phyloP scores from a whole-genome alignment of 2,329 filamentous ascomycete species.

The Cladophialophora immunda region DNA sequence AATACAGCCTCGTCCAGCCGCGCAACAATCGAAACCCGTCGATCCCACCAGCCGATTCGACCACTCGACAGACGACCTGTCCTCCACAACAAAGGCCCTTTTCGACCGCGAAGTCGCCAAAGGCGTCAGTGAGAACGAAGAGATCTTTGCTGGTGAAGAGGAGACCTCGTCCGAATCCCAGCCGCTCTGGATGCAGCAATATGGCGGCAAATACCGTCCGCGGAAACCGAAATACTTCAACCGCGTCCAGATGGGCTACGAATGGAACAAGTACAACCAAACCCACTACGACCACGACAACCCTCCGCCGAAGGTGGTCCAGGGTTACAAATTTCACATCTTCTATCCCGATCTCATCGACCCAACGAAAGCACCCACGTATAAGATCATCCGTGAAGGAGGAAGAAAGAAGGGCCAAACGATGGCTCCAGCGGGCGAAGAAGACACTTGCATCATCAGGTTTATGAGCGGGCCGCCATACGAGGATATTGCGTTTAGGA shows the following conservation, averaged over 20 bases:
- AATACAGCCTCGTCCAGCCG: conserved; percentile 8
- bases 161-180: conserved; percentile 59
- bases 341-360: conserved; percentile 98
- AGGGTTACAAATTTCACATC: conserved; percentile 99
- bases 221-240: conserved; percentile 98
- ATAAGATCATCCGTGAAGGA: conserved; percentile 92
- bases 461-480: conserved; percentile 97
- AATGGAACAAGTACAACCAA: conserved; percentile 99
- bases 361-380: conserved; percentile 92
- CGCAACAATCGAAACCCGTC: conserved; percentile 36
- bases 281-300: conserved; percentile 99
- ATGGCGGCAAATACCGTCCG: conserved; percentile 77
- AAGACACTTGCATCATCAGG: conserved; percentile 94
- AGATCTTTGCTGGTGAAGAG: conserved; percentile 93
- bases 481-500: conserved; percentile 94
- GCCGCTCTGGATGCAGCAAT: conserved; percentile 60
- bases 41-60: conserved; percentile 43
- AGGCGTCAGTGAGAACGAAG: conserved; percentile 91
- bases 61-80: conserved; percentile 24
- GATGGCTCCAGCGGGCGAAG: conserved; percentile 90
- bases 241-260: conserved; percentile 97
- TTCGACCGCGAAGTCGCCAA: conserved; percentile 93
- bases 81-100: conserved; percentile 74
- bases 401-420: conserved; percentile 90
- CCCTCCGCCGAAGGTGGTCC: conserved; percentile 95